Conservation (phyloP, 1,284 basidiomycete species). For the Clitocybe nebularis region DNA sequence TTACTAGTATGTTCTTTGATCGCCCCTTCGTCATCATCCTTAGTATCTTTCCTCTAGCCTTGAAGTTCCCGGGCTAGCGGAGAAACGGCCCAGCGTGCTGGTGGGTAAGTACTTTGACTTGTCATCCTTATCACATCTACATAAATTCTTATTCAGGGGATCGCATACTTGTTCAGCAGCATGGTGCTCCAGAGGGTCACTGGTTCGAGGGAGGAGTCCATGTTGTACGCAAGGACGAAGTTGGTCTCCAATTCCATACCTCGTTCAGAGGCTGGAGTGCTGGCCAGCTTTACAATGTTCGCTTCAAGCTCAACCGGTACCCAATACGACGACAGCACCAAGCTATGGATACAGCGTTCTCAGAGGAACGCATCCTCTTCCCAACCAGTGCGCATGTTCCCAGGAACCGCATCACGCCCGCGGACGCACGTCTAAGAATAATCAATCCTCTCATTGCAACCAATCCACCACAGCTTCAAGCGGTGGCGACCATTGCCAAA, state of each 20-base stretch:
- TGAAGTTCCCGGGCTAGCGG: conserved; percentile 56
- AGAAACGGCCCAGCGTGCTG: conserved; percentile 61
- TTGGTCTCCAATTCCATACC: conserved; percentile 47
- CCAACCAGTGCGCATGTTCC: conserved; percentile 30
- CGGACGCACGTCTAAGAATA: conserved; percentile 17
- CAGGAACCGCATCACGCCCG: conserved; percentile 4
- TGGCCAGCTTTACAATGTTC: conserved; percentile 38
- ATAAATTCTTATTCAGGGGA: conserved; percentile 37
- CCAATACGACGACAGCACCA: conserved; percentile 54
- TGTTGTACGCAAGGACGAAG: conserved; percentile 43
- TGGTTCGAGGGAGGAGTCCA: conserved; percentile 62
- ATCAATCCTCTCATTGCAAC: conserved; percentile 41
- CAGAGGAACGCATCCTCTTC: conserved; percentile 37
- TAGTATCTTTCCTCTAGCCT: conserved; percentile 34
- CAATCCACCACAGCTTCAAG: conserved; percentile 51
- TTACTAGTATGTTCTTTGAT: conserved; percentile 39
- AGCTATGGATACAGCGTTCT: conserved; percentile 42
- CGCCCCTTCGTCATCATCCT: neutral
- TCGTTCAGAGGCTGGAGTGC: conserved; percentile 37
- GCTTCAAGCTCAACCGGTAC: conserved; percentile 53
- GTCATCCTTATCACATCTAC: neutral
- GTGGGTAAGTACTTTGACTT: conserved; percentile 36
- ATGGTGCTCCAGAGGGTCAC: conserved; percentile 30
- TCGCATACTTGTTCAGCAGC: conserved; percentile 45
- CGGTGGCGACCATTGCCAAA: conserved; percentile 47